phyloP scores from a whole-genome alignment of 2,329 filamentous ascomycete species.

The Kalmusia sp. region DNA sequence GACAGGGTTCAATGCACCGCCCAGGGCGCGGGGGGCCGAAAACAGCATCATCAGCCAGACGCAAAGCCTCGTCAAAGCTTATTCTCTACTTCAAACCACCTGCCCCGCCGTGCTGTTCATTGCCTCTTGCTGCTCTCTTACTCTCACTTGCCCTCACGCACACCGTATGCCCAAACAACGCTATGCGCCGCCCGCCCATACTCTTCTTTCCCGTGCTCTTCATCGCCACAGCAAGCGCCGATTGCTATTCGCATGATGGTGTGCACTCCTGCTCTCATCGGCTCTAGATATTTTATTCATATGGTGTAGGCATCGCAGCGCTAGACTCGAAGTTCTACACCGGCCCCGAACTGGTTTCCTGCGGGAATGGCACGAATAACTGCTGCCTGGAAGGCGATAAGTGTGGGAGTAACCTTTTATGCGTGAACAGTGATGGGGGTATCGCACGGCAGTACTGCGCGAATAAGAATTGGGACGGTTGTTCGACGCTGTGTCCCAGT shows the following conservation, averaged over 20 bases:
- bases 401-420: conserved; percentile 11
- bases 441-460: conserved; percentile 9
- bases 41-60: no score
- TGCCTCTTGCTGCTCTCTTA: no score
- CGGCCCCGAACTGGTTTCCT: conserved; percentile 10
- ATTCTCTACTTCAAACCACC: no score
- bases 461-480: conserved; percentile 1
- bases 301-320: conserved; percentile 5
- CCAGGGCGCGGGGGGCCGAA: no score
- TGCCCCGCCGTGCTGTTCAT: no score
- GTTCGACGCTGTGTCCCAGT: conserved; percentile 4
- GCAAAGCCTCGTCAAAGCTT: no score
- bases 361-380: conserved; percentile 9
- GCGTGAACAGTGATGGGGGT: not conserved
- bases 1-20: no score
- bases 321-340: conserved; percentile 2
- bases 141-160: no score
- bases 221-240: not conserved
- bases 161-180: no score
- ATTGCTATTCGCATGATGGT: not conserved
- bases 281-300: not conserved
- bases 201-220: not conserved
- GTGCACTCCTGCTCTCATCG: not conserved
- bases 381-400: conserved; percentile 9
- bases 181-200: not conserved